A percentile compares a stretch with the other conserved stretches of the same genome.
These are phyloP conservation scores for Alternaria gaisen DNA, from an alignment of 2,329 filamentous ascomycete genomes.

Conservation along the genomic window DNA sequence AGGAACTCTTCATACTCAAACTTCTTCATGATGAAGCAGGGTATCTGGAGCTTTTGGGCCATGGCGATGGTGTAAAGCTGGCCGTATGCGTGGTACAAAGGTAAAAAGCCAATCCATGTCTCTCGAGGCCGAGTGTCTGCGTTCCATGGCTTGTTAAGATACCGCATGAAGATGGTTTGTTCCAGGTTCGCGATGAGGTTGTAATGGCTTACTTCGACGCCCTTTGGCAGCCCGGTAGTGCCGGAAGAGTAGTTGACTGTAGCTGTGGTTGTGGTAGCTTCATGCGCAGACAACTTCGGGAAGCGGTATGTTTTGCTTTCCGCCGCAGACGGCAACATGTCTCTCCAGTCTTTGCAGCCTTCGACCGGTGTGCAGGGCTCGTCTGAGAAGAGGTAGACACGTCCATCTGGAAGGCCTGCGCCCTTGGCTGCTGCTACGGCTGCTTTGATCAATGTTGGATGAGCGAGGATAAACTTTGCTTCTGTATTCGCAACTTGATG, in stretches of 20 bases:
- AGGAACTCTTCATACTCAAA: slow-evolving; percentile 54
- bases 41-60: slow-evolving; percentile 58
- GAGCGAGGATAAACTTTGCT: slow-evolving; percentile 43
- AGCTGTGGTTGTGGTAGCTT: slow-evolving; percentile 45
- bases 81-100: slow-evolving; percentile 59
- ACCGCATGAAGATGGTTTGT: slow-evolving; percentile 60
- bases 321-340: slow-evolving; percentile 34
- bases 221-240: slow-evolving; percentile 63
- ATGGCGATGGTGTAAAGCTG: slow-evolving; percentile 53
- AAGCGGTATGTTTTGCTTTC: slow-evolving; percentile 42
- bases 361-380: slow-evolving; percentile 30
- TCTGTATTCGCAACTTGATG: slow-evolving; percentile 48
- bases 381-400: slow-evolving; percentile 48
- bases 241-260: slow-evolving; percentile 63
- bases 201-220: slow-evolving; percentile 60
- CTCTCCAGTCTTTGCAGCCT: slow-evolving; percentile 46
- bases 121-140: slow-evolving; percentile 55
- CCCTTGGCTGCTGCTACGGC: slow-evolving; percentile 41
- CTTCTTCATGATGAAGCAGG: slow-evolving; percentile 54
- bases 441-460: slow-evolving; percentile 40
- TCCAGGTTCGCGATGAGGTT: slow-evolving; percentile 62
- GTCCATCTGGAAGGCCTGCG: slow-evolving; percentile 39
- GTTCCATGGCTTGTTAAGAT: slow-evolving; percentile 52
- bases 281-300: slow-evolving; percentile 34
- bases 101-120: slow-evolving; percentile 59